These are phyloP conservation scores for Mycena belliarum DNA, from an alignment of 768 basidiomycete genomes.

Conservation along the genomic window DNA sequence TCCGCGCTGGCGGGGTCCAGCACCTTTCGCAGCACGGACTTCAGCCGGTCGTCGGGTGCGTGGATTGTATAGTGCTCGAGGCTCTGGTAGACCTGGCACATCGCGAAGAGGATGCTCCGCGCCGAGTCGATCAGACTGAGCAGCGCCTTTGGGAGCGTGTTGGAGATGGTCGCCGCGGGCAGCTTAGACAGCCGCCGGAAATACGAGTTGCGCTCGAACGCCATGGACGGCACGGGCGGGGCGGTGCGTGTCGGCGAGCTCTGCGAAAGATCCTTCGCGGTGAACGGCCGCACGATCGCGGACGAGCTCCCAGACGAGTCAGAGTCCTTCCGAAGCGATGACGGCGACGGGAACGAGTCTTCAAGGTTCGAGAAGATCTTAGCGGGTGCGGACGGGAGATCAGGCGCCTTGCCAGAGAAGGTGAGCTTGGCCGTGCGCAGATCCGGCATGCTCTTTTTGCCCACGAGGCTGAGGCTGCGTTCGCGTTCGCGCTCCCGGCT, in stretches of 20 bases:
- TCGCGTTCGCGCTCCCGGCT: constrained; percentile 35
- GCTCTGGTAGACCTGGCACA: constrained; percentile 88
- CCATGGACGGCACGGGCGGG: constrained; percentile 57
- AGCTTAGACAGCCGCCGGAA: constrained; percentile 89
- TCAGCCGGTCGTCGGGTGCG: constrained; percentile 79
- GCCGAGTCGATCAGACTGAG: constrained; percentile 80
- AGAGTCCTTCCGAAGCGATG: constrained; percentile 50
- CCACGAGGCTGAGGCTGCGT: constrained; percentile 30
- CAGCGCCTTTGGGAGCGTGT: constrained; percentile 70
- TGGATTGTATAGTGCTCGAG: constrained; percentile 86
- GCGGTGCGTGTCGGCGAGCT: constrained; percentile 39
- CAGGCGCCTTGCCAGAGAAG: constrained; percentile 31
- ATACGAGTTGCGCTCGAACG: constrained; percentile 86
- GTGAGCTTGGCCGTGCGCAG: constrained; percentile 56
- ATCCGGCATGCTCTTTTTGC: constrained; percentile 89
- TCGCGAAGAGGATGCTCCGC: constrained; percentile 87
- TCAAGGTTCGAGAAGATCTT: constrained; percentile 27
- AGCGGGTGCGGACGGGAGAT: constrained; percentile 23
- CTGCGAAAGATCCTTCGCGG: constrained; percentile 24
- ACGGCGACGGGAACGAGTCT: constrained; percentile 38
- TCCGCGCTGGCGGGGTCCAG: constrained; percentile 82
- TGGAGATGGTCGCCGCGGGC: constrained; percentile 58
- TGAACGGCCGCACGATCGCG: constrained; percentile 24
- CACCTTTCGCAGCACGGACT: constrained; percentile 79
- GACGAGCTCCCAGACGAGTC: constrained; percentile 37